Evolutionary conservation across 73 alveolate species (phyloP), one percentile per base, ranked within the genome.

Genomic region (Paraurostyla sp.): DNA sequence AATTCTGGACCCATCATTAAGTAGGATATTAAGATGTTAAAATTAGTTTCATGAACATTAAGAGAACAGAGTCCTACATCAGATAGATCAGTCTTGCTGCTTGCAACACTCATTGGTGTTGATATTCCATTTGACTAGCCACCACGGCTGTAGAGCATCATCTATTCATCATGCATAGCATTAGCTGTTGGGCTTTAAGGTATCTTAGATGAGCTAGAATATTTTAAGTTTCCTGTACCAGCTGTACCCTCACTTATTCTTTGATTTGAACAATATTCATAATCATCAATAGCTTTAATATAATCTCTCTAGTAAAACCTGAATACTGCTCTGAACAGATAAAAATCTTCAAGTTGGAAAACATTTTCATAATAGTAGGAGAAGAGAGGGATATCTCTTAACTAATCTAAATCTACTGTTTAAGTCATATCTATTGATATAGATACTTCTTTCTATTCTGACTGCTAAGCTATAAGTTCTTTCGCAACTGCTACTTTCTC

Each of bases 11-110:
- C 85, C 76, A 63, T 25, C 92, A 63, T 83, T 16, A 62, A 20
- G 38, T 63, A 56, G 65, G 80, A 63, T 0, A 83, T 57, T 30
- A 54, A 41, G 22, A 62, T 83, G 63, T 83, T 83, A 32, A 63
- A 83, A 29, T 40, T 45, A 30, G 71, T 63, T 43, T 83, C 92
- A 65, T 83, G 84, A 20, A 38, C 36, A 45, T 83, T 83, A 7
- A 83, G 76, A 27, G 92, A 83, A 46, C 92, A 83, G 29, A 83
- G 65, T 1, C 92, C 92, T 23, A 83, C 85, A 63, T 83, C 92
- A 11, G 85, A 63, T 3, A 83, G 76, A 35, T 83, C 92, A 43
- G 92, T 83, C 43, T 65, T 42, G 38, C 92, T 83, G 59, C 92
- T 83, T 9, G 35, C 46, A n/a, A 78, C 35, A 52, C 75, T 43